phyloP scores from a whole-genome alignment of 1,284 basidiomycete genomes.

The Mycosarcoma mackinlayi region DNA sequence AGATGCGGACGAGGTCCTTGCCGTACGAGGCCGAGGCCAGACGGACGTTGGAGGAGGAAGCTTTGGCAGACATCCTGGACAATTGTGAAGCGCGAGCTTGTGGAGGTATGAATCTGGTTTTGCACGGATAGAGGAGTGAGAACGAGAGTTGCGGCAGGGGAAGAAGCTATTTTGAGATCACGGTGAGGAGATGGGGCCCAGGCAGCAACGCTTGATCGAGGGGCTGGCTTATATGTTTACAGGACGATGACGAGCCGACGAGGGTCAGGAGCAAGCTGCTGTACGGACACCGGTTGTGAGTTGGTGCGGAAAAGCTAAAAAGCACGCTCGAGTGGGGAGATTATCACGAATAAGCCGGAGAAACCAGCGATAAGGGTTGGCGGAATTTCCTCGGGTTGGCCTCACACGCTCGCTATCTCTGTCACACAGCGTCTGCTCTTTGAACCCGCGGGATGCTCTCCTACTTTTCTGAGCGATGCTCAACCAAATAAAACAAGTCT shows the following conservation, averaged over 20 bases:
- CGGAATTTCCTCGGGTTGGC: slow-evolving; percentile 6
- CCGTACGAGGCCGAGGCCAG: slow-evolving; percentile 57
- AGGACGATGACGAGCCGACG: slow-evolving; percentile 1
- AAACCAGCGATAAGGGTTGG: slow-evolving; percentile 8
- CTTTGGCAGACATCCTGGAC: slow-evolving; percentile 35
- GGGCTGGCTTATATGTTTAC: slow-evolving; percentile 8
- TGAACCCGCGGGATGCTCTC: no score
- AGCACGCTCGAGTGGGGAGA: neutral
- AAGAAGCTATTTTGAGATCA: no score
- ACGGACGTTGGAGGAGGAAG: slow-evolving; percentile 47
- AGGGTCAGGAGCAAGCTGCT: slow-evolving; percentile 7
- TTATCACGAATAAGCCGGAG: neutral
- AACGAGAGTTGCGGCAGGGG: no score
- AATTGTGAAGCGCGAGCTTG: neutral
- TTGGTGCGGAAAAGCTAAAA: neutral
- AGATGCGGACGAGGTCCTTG: slow-evolving; percentile 61
- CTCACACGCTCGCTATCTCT: neutral
- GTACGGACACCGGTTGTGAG: neutral
- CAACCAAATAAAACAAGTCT: no score
- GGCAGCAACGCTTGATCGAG: no score
- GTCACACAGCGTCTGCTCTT: no score
- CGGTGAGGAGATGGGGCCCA: no score
- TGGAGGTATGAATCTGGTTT: no score
- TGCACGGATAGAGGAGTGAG: no score
- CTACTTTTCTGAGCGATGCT: no score